These are phyloP conservation scores for Penicillium steckii DNA, from an alignment of 495 filamentous ascomycete genomes.

Conservation along the genomic window DNA sequence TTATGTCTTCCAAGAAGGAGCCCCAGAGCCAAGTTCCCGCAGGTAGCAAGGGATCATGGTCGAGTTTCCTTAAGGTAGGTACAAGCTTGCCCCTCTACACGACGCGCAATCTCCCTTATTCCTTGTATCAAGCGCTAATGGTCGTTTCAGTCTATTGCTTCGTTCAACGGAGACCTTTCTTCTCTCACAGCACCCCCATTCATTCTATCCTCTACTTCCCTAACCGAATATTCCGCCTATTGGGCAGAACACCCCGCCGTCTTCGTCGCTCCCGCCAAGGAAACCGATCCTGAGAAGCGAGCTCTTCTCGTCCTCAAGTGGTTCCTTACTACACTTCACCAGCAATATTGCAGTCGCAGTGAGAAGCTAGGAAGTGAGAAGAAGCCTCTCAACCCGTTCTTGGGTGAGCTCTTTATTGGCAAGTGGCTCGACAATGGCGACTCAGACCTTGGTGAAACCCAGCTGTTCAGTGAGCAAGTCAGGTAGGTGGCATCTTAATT, in stretches of 20 bases:
- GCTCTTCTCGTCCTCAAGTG: constrained; percentile 89
- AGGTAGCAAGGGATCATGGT: constrained; percentile 51
- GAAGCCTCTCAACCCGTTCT: constrained; percentile 90
- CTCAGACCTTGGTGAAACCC: constrained; percentile 63
- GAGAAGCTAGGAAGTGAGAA: constrained; percentile 94
- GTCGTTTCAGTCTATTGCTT: constrained; percentile 74
- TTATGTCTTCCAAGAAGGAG: constrained; percentile 38
- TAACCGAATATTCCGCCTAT: constrained; percentile 94
- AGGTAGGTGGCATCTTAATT: constrained; percentile 46
- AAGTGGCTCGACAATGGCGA: constrained; percentile 77
- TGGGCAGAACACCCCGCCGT: constrained; percentile 92
- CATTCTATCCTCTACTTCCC: constrained; percentile 86
- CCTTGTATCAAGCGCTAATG: neutral
- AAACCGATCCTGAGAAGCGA: constrained; percentile 78
- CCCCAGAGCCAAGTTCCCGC: constrained; percentile 35
- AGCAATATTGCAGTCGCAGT: constrained; percentile 87
- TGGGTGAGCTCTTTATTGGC: constrained; percentile 89
- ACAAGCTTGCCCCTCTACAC: neutral
- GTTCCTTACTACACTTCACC: constrained; percentile 94
- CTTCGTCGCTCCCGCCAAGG: constrained; percentile 82
- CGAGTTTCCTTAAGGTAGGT: constrained; percentile 56
- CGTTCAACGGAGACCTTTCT: constrained; percentile 93
- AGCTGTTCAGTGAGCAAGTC: constrained; percentile 77
- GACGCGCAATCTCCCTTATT: neutral
- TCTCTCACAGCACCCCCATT: constrained; percentile 94